Percentiles rank a stretch among this genome's conserved stretches.
These are phyloP conservation scores for Grosmannia huntii DNA, from an alignment of 2,329 filamentous ascomycete species.

Conservation along the genomic window DNA sequence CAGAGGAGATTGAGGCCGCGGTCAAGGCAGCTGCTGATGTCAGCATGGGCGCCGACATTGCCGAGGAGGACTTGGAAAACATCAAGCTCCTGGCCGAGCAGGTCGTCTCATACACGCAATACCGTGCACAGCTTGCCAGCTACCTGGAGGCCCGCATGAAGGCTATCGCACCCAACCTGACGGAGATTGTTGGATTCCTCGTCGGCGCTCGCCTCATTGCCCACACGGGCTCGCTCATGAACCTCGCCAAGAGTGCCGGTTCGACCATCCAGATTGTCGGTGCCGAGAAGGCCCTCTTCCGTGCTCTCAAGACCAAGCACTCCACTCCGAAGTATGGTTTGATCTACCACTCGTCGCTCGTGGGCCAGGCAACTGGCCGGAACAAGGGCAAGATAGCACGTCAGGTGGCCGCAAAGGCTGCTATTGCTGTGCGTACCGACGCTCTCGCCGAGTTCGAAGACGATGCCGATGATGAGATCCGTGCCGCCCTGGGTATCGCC, in stretches of 20 bases:
- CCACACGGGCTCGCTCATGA: constrained; percentile 87
- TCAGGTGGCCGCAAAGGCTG: constrained; percentile 87
- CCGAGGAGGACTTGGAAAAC: constrained; percentile 80
- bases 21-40: constrained; percentile 93
- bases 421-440: constrained; percentile 86
- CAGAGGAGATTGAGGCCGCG: constrained; percentile 84
- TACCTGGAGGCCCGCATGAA: constrained; percentile 92
- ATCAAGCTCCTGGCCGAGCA: constrained; percentile 86
- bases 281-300: constrained; percentile 97
- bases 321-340: constrained; percentile 97
- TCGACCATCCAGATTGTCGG: constrained; percentile 96
- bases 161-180: constrained; percentile 92
- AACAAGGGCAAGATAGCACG: constrained; percentile 99
- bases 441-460: constrained; percentile 69
- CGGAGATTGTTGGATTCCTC: constrained; percentile 80
- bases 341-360: constrained; percentile 83
- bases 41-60: constrained; percentile 97
- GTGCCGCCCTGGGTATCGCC: constrained; percentile 63
- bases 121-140: constrained; percentile 73
- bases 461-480: constrained; percentile 77
- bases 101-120: constrained; percentile 83
- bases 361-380: constrained; percentile 91
- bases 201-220: constrained; percentile 92
- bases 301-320: constrained; percentile 97
- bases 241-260: constrained; percentile 85